Percentiles rank a stretch among this genome's conserved stretches.
Evolutionary conservation across 2,329 filamentous ascomycete genomes (phyloP).

Genomic region (Hypoxylon sp.): DNA sequence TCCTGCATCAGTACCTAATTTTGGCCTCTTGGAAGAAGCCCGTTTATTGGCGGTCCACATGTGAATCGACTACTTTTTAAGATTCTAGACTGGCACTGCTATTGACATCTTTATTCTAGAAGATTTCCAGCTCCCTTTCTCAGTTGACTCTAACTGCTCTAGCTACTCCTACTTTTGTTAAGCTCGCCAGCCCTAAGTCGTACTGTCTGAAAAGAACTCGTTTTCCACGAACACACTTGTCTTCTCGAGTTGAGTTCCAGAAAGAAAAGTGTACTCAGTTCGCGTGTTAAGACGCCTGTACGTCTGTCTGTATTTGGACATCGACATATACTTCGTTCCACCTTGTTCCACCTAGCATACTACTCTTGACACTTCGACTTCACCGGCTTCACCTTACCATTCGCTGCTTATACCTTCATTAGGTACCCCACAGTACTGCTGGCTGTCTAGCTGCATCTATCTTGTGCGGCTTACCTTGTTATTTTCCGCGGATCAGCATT

Average conservation of each 20-base stretch:
- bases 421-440: constrained; percentile 28
- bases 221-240: constrained; percentile 1
- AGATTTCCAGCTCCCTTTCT: constrained; percentile 16
- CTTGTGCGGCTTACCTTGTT: constrained; percentile 41
- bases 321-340: constrained; percentile 28
- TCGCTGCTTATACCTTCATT: constrained; percentile 29
- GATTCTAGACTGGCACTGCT: constrained; percentile 11
- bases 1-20: constrained; percentile 46
- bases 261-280: constrained; percentile 16
- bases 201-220: constrained; percentile 2
- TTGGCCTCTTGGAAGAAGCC: constrained; percentile 26
- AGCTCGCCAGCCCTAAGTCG: constrained; percentile 4
- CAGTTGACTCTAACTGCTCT: constrained; percentile 10
- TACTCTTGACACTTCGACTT: constrained; percentile 15
- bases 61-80: constrained; percentile 20
- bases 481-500: constrained; percentile 22
- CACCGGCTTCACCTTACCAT: constrained; percentile 14
- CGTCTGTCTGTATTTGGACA: constrained; percentile 17
- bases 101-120: constrained; percentile 24
- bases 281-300: constrained; percentile 25
- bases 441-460: constrained; percentile 42
- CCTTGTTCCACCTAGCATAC: constrained; percentile 26
- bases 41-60: constrained; percentile 32
- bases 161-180: constrained; percentile 6
- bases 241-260: background rate